Evolutionary conservation across 2,329 filamentous ascomycete genomes (phyloP), one percentile per base, ranked within the genome.

Genomic region (Hymenoscyphus infarciens): DNA sequence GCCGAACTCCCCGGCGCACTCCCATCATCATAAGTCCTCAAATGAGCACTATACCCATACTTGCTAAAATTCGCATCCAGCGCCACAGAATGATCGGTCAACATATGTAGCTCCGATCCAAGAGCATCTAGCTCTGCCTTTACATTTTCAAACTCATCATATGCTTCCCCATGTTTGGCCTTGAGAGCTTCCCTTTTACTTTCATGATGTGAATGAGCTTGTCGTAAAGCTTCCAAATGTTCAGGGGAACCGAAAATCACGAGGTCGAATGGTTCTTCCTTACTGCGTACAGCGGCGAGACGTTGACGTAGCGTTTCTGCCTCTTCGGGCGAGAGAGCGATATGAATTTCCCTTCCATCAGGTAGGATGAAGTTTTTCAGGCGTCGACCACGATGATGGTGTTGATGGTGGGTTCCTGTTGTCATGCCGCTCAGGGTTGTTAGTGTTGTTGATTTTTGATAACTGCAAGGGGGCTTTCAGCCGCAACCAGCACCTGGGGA

Each of bases 51-150:
- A 70, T 87, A 88, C 1, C 86, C 86, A 75, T 85, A 88, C 69
- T 84, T 84, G 61, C 79, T 80, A 71, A 88, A 88, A 70, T 83
- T 87, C 38, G 83, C 83, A 68, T 84, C 82, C 25, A 88, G 75
- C 19, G 80, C 70, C n/a, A 83, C 79, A 3, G 80, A 78, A 68
- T 85, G 82, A 62, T 81, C 79, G 2, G 78, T 80, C 59, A 87
- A 74, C 64, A 79, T 76, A 62, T 84, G 80, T 6, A 88, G 74
- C 71, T 87, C 83, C 1, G 70, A 67, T 11, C 77, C 78, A n/a
- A 87, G 75, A 0, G 74, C 74, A 62, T 83, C 80, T 11, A 88
- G 75, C 66, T 87, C 81, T 8, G 74, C 70, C 53, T 82, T 80
- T 8, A 85, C 79, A 57, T 78, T 72, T 68, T 87, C 83, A 74